Percentiles rank a stretch among this genome's conserved stretches.
phyloP scores from a whole-genome alignment of 345 rosid species.

The Draba incana region DNA sequence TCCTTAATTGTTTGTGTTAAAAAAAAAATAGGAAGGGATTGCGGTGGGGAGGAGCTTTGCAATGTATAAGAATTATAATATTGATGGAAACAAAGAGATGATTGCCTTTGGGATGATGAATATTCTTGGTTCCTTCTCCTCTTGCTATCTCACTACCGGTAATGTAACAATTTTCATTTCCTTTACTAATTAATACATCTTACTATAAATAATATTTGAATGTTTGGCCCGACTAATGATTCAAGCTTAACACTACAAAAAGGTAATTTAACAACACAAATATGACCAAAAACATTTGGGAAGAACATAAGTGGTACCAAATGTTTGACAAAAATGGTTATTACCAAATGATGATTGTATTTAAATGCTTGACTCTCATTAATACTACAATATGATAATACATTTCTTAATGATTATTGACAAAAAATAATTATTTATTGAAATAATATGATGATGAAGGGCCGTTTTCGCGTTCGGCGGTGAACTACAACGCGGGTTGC shows the following conservation, averaged over 20 bases:
- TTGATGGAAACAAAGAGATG: conserved; percentile 97
- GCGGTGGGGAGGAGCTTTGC: conserved; percentile 96
- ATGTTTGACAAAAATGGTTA: no score
- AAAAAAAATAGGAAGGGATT: conserved; percentile 72
- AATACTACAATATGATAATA: no score
- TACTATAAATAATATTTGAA: neutral
- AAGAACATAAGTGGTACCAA: no score
- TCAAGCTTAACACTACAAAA: neutral
- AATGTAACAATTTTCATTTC: neutral
- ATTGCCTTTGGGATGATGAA: conserved; percentile 91
- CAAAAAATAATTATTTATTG: neutral
- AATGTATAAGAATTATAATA: conserved; percentile 83
- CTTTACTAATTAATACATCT: neutral
- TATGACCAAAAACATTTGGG: neutral
- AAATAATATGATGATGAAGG: conserved; percentile 45
- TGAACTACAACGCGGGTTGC: conserved; percentile 94
- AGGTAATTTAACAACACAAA: neutral
- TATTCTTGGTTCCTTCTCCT: conserved; percentile 82
- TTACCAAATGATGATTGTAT: neutral
- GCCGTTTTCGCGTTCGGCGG: conserved; percentile 88
- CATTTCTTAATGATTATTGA: neutral
- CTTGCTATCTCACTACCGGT: conserved; percentile 91
- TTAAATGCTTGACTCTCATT: no score
- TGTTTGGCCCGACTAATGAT: neutral
- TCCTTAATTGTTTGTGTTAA: neutral